Evolutionary conservation across 257 asterid species (phyloP).

Genomic region (Salvia miltiorrhiza): DNA sequence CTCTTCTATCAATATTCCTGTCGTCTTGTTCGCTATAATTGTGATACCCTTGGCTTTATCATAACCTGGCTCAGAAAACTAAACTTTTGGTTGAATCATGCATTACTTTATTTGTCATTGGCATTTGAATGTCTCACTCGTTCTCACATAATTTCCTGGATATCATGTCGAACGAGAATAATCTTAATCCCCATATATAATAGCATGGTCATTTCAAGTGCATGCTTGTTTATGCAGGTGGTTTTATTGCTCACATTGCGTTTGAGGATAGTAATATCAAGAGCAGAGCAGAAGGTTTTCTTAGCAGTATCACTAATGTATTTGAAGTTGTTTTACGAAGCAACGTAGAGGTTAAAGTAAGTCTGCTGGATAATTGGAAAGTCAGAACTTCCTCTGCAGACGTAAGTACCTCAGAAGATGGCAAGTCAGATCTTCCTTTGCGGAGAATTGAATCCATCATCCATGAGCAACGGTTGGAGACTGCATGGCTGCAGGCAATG

Average conservation of each 20-base stretch:
- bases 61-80: too few species aligned
- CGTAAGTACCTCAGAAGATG: conserved; percentile 35
- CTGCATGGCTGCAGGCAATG: conserved; percentile 91
- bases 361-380: conserved; percentile 29
- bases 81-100: too few species aligned
- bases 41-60: too few species aligned
- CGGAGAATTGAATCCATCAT: conserved; percentile 83
- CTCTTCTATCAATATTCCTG: too few species aligned
- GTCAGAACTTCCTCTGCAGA: conserved; percentile 43
- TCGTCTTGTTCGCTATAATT: too few species aligned
- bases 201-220: not conserved
- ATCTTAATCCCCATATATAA: not conserved
- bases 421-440: conserved; percentile 45
- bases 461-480: conserved; percentile 79
- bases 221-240: conserved; percentile 48
- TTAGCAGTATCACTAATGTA: conserved; percentile 91
- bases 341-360: conserved; percentile 75
- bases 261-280: conserved; percentile 62
- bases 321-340: conserved; percentile 72
- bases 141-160: too few species aligned
- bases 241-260: conserved; percentile 74
- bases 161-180: not conserved
- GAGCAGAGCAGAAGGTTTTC: conserved; percentile 86
- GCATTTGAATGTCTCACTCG: too few species aligned
- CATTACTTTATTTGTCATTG: too few species aligned